Percentiles rank a stretch among this genome's conserved stretches.
These are phyloP conservation scores for Mediolabrus comicus DNA, from an alignment of 108 stramenopile species.

Conservation along the genomic window DNA sequence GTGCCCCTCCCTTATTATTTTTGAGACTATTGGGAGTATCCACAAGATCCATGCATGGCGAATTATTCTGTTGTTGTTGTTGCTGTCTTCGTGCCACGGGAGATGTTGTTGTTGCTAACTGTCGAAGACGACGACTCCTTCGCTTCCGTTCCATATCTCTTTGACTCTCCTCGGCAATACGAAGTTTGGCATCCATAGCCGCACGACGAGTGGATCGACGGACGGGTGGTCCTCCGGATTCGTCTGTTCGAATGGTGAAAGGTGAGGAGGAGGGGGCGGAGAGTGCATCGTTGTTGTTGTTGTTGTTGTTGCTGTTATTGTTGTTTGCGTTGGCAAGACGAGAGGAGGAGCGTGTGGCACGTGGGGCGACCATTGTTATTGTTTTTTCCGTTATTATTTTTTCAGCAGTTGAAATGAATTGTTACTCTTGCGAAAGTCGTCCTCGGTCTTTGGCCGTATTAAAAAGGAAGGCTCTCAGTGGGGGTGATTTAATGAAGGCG, in stretches of 20 bases:
- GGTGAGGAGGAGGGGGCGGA: not conserved
- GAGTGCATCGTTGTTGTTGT: not conserved
- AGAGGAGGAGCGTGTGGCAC: not conserved
- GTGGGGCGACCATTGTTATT: no score
- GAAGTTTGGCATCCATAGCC: slow-evolving; percentile 14
- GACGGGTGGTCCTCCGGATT: not conserved
- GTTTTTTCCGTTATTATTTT: not conserved
- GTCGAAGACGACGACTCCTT: not conserved
- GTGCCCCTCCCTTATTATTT: no score
- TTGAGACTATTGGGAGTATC: not conserved
- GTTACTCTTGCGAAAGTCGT: not conserved
- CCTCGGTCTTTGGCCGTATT: no score
- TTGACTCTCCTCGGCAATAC: slow-evolving; percentile 16
- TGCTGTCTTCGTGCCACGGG: not conserved
- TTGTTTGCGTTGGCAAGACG: not conserved
- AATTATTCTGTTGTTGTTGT: not conserved
- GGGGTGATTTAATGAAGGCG: no score
- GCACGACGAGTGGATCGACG: slow-evolving; percentile 34
- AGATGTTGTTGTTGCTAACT: not conserved
- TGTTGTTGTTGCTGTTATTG: not conserved
- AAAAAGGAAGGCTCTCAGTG: no score
- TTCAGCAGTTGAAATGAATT: not conserved
- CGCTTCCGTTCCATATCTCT: not conserved
- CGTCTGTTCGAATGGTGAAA: not conserved
- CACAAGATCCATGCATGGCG: not conserved